Evolutionary conservation across 768 basidiomycete genomes (phyloP), one percentile per base, ranked within the genome.

Genomic region (Daedalea quercina): DNA sequence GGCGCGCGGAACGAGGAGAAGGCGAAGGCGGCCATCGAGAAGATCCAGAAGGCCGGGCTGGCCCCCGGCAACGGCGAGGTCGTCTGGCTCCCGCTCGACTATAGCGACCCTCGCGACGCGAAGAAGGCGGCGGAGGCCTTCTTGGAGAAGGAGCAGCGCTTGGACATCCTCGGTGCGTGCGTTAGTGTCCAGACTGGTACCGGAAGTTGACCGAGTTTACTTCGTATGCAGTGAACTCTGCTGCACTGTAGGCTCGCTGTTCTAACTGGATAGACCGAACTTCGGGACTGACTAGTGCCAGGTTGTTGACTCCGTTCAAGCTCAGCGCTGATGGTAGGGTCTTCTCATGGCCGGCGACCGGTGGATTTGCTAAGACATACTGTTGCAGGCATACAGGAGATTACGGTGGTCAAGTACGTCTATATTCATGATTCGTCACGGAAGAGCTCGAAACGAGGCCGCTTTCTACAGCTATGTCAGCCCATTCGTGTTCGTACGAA

Each of bases 111-210:
- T 1, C 67, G 70, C 33, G 65, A 69, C 23, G 77, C 75, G n/a
- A 78, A 73, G 59, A 66, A 63, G 25, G 62, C 76, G 3, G 83
- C 78, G 0, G 70, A 76, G 44, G 75, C 70, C 34, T 76, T 84
- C 54, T 57, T 80, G 64, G 60, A 49, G 52, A 73, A 63, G 58
- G 83, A 85, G 60, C 63, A 63, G 37, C 69, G 81, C 25, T 59
- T 85, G 51, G 82, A 85, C 59, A 68, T 82, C 8, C 60, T 85
- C 12, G 56, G 82, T 81, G 52, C 55, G 75, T 69, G 1, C 25
- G 12, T 25, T 19, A 17, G 3, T 24, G 22, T 37, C 23, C 22
- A 19, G 11, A 8, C 6, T 6, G 19, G 19, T 9, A 19, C 7
- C 7, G 35, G 31, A 50, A 12, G 13, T 19, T 25, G 33, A 22